A percentile compares a stretch with the other conserved stretches of the same genome.
These are phyloP conservation scores for Kurtzmaniella cleridarum DNA, from an alignment of 805 yeast species.

Conservation along the genomic window DNA sequence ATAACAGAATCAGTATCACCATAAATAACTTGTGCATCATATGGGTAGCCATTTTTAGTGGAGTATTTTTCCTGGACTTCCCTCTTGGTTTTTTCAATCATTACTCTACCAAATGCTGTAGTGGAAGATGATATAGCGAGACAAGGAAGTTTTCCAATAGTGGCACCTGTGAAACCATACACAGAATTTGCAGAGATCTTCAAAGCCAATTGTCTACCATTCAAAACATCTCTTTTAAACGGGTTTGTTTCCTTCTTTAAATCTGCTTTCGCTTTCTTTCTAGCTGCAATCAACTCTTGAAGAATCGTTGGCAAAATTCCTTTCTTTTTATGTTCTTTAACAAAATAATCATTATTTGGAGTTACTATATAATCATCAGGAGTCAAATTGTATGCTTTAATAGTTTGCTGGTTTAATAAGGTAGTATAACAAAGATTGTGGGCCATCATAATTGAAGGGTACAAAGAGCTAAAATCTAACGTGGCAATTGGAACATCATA, in stretches of 20 bases:
- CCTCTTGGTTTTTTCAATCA: conserved; percentile 89
- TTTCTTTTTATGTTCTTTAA: conserved; percentile 58
- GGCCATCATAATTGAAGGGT: conserved; percentile 99
- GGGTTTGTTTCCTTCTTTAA: conserved; percentile 92
- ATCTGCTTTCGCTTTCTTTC: conserved; percentile 89
- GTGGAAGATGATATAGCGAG: conserved; percentile 92
- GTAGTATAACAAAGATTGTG: conserved; percentile 96
- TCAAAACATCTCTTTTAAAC: conserved; percentile 84
- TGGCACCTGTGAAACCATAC: conserved; percentile 98
- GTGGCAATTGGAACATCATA: conserved; percentile 98
- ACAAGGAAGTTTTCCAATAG: conserved; percentile 95
- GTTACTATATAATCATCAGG: conserved; percentile 78
- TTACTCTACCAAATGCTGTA: conserved; percentile 92
- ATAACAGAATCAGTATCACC: conserved; percentile 99
- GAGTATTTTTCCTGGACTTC: conserved; percentile 79
- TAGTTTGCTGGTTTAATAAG: conserved; percentile 61
- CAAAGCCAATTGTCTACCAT: conserved; percentile 95
- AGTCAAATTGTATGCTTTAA: conserved; percentile 55
- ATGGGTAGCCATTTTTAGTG: conserved; percentile 76
- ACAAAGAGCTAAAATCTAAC: conserved; percentile 92
- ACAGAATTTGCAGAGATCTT: conserved; percentile 98
- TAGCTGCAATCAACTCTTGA: conserved; percentile 81
- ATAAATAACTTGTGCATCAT: conserved; percentile 85
- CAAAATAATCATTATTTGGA: conserved; percentile 91
- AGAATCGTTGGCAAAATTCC: conserved; percentile 92